Evolutionary conservation across 805 yeast species (phyloP).

Genomic region (Lachancea quebecensis): DNA sequence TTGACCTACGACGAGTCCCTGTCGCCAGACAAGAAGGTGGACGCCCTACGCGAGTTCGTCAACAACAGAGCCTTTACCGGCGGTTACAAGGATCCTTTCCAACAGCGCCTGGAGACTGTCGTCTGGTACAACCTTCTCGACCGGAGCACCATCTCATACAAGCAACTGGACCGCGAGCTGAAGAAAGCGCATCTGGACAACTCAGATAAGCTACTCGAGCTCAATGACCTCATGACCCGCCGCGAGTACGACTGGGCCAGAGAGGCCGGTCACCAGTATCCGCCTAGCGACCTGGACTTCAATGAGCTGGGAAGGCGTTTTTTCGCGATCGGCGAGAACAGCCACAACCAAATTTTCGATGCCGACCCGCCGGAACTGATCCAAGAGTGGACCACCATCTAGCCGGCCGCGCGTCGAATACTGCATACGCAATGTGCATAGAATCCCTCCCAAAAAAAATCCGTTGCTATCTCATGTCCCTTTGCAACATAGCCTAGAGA

Average conservation of each 20-base stretch:
- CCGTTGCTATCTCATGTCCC: too few species aligned
- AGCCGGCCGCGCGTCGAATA: background rate
- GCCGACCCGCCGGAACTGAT: conserved; percentile 5
- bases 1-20: conserved; percentile 15
- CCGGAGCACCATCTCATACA: conserved; percentile 5
- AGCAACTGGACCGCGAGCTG: background rate
- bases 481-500: too few species aligned
- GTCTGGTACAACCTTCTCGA: conserved; percentile 9
- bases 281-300: conserved; percentile 7
- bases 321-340: conserved; percentile 6
- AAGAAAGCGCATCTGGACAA: conserved; percentile 1
- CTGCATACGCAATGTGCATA: background rate
- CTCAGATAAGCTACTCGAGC: conserved; percentile 1
- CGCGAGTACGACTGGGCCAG: conserved; percentile 4
- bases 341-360: conserved; percentile 5
- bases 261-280: conserved; percentile 7
- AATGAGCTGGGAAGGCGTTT: conserved; percentile 3
- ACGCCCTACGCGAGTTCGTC: conserved; percentile 2
- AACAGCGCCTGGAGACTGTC: conserved; percentile 5
- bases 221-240: conserved; percentile 1
- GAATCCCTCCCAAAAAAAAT: too few species aligned
- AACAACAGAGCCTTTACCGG: conserved; percentile 6
- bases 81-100: conserved; percentile 9
- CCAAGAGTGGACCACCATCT: background rate
- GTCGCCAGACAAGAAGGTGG: conserved; percentile 10